These are phyloP conservation scores for Thalassia testudinum DNA, from an alignment of 116 monocot species.

Conservation along the genomic window DNA sequence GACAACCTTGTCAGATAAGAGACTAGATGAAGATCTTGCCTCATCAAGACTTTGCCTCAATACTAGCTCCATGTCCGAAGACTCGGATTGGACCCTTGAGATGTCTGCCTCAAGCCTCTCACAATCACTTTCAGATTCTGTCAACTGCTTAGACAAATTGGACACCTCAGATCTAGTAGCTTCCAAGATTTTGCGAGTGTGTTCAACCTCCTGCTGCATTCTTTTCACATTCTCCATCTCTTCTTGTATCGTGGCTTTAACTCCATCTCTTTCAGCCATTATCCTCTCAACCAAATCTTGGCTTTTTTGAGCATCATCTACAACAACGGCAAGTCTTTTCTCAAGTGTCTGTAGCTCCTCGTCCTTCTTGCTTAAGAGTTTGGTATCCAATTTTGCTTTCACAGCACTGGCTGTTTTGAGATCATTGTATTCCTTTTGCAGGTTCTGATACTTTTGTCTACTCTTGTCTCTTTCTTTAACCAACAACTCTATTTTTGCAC, in stretches of 20 bases:
- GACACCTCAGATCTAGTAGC: conserved; percentile 28
- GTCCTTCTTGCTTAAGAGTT: conserved; percentile 42
- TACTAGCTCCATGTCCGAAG: conserved; percentile 22
- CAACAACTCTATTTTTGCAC: conserved; percentile 21
- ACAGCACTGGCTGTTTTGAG: conserved; percentile 34
- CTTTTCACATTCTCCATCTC: conserved; percentile 21
- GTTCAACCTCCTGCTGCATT: conserved; percentile 33
- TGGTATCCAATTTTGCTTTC: conserved; percentile 20
- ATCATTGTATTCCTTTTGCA: conserved; percentile 34
- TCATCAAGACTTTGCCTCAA: conserved; percentile 29
- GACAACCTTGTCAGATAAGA: conserved; percentile 35
- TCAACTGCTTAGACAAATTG: conserved; percentile 30
- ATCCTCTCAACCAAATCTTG: conserved; percentile 17
- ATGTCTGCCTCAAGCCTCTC: conserved; percentile 26
- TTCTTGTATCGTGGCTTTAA: conserved; percentile 23
- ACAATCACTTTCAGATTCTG: conserved; percentile 18
- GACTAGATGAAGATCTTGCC: conserved; percentile 27
- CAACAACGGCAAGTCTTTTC: conserved; percentile 27
- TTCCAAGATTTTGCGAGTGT: conserved; percentile 17
- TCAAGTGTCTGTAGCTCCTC: conserved; percentile 27
- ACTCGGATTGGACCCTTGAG: conserved; percentile 28
- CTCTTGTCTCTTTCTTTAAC: conserved; percentile 24
- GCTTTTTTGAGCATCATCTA: conserved; percentile 17
- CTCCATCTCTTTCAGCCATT: conserved; percentile 35
- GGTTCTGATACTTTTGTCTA: conserved; percentile 19